Conservation (phyloP, 2,329 filamentous ascomycete species). For the Alternaria arbusti region DNA sequence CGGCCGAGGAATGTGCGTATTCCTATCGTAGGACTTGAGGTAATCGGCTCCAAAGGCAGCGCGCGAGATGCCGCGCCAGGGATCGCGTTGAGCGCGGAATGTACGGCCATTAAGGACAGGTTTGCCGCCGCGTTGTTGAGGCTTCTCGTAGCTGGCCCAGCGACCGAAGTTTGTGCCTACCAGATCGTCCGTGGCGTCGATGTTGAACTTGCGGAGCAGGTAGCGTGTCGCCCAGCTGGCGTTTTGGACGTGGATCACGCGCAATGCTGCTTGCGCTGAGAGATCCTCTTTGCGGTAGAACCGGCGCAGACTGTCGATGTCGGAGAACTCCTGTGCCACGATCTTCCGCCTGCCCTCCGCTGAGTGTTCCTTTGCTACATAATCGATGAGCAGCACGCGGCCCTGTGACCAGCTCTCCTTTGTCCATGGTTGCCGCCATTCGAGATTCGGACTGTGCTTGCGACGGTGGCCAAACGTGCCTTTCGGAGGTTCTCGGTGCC, state of each 20-base stretch:
- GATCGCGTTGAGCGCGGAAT: conserved; percentile 58
- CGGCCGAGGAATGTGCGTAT: conserved; percentile 23
- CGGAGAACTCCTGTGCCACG: conserved; percentile 56
- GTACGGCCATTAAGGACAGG: conserved; percentile 60
- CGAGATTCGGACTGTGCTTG: conserved; percentile 44
- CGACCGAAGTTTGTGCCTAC: conserved; percentile 58
- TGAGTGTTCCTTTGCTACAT: conserved; percentile 50
- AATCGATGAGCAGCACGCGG: conserved; percentile 60
- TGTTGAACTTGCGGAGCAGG: conserved; percentile 60
- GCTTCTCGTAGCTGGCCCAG: conserved; percentile 57
- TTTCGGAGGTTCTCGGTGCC: conserved; percentile 21
- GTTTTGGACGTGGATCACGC: conserved; percentile 61
- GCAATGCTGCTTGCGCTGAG: conserved; percentile 43
- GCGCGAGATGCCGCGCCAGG: conserved; percentile 58
- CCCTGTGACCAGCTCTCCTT: conserved; percentile 49
- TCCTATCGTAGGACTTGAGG: conserved; percentile 53
- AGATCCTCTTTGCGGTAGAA: conserved; percentile 52
- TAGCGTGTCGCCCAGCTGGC: conserved; percentile 59
- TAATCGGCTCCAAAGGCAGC: conserved; percentile 61
- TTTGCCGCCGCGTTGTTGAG: conserved; percentile 57
- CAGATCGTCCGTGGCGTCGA: conserved; percentile 55
- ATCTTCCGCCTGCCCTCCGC: conserved; percentile 52
- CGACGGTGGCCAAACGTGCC: conserved; percentile 35
- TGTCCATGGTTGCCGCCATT: conserved; percentile 49
- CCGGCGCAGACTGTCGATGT: conserved; percentile 52